Evolutionary conservation across 331 rosid genomes (phyloP), one percentile per base, ranked within the genome.

Genomic region (Arachis monticola): DNA sequence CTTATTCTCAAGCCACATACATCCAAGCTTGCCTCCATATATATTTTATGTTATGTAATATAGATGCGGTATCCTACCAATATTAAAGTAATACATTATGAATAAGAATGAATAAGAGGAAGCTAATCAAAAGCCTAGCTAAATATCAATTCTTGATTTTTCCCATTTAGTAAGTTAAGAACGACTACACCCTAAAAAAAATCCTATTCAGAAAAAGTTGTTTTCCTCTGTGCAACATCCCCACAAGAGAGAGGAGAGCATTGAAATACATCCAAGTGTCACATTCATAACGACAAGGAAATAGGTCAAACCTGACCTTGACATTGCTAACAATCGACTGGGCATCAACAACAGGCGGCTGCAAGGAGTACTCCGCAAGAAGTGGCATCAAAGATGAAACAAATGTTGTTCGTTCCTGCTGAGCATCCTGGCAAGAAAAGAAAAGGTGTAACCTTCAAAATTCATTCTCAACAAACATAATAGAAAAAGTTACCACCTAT

Each of bases 251-350:
- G 67, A 45, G 41, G 60, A 45, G 27, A 10, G 40, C 44, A n/a
- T 8, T 31, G 44, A 73, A 82, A 41, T 72, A 62, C 66, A 69
- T 61, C 11, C 73, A 74, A 41, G 67, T 57, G 56, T 74, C 50
- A 74, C 74, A 52, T 42, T 72, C 45, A 7, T 55, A 67, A 11
- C 45, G 70, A 32, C 62, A 60, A 53, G 47, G 80, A 69, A 69
- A 69, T 76, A 68, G 41, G 68, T 71, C 46, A 38, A 77, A 73
- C 72, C 79, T 72, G 77, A 93, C 98, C 98, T 93, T 93, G 83
- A 93, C 91, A 76, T 91, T 93, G 89, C 97, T 91, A 74, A 89
- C 91, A 83, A 93, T 91, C 14, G 98, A 89, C 66, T 88, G 98
- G 48, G 98, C 98, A 83, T 93, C 98, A 67, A 81, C 75, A 74